These are phyloP conservation scores for Lactarius pseudohatsudake DNA, from an alignment of 768 basidiomycete genomes.

Conservation along the genomic window DNA sequence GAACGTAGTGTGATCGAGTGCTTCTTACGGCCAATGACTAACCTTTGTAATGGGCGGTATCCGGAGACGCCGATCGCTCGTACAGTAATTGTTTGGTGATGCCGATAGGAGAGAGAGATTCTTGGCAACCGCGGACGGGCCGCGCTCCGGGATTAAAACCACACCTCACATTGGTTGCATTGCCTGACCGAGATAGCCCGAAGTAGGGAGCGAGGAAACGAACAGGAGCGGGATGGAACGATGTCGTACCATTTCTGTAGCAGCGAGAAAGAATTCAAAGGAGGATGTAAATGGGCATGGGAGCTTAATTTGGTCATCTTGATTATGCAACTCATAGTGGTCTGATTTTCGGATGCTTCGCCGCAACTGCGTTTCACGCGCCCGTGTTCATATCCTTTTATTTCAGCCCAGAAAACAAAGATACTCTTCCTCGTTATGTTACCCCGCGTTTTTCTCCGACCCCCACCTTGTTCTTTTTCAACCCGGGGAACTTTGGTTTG, in stretches of 20 bases:
- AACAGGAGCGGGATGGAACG: background rate
- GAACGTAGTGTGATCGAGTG: no score
- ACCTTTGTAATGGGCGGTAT: background rate
- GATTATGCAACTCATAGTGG: conserved; percentile 8
- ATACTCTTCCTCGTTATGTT: conserved; percentile 8
- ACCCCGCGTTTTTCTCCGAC: background rate
- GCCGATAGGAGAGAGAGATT: background rate
- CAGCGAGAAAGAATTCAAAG: background rate
- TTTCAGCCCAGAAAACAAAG: conserved; percentile 1
- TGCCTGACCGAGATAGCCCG: background rate
- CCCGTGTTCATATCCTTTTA: conserved; percentile 11
- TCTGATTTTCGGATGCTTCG: conserved; percentile 19
- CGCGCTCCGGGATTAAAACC: background rate
- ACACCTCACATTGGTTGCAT: background rate
- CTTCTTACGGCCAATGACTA: background rate
- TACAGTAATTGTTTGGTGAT: background rate
- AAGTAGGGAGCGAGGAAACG: background rate
- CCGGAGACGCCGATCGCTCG: background rate
- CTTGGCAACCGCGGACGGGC: background rate
- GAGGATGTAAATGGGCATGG: background rate
- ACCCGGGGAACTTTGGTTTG: background rate
- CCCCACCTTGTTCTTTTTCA: background rate
- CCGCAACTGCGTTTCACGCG: background rate
- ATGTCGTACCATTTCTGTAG: background rate
- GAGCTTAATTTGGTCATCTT: background rate